Conservation (phyloP, 768 basidiomycete species). For the Phlegmacium glaucopus region DNA sequence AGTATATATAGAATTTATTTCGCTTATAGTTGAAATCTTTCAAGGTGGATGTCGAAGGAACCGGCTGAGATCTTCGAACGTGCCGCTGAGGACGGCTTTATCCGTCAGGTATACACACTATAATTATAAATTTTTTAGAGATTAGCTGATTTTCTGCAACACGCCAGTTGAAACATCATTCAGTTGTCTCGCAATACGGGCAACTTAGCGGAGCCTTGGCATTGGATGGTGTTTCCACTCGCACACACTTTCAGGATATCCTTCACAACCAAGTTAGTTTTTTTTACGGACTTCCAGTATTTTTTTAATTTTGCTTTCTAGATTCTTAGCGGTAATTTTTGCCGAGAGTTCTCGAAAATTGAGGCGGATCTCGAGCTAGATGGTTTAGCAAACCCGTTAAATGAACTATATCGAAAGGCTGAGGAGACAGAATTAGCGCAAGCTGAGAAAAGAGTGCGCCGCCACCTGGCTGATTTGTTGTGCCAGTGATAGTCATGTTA, state of each 20-base stretch:
- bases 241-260: slow-evolving; percentile 56
- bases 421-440: slow-evolving; percentile 52
- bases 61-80: slow-evolving; percentile 68
- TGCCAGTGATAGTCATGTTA: no score
- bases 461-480: slow-evolving; percentile 40
- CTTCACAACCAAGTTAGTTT: slow-evolving; percentile 48
- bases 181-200: slow-evolving; percentile 59
- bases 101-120: slow-evolving; percentile 39
- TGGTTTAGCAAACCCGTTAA: slow-evolving; percentile 51
- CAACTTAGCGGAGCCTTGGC: slow-evolving; percentile 55
- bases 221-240: slow-evolving; percentile 46
- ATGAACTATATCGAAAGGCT: slow-evolving; percentile 46
- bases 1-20: not conserved
- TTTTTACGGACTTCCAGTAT: not conserved
- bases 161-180: slow-evolving; percentile 65
- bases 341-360: slow-evolving; percentile 49
- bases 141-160: slow-evolving; percentile 2
- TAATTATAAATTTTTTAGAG: not conserved
- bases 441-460: slow-evolving; percentile 58
- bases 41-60: slow-evolving; percentile 72
- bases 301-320: slow-evolving; percentile 13
- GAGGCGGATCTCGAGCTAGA: slow-evolving; percentile 56
- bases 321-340: slow-evolving; percentile 61
- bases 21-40: not conserved
- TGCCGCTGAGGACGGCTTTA: slow-evolving; percentile 65